Evolutionary conservation across 106 monocot species (phyloP).

Genomic region (Acorus gramineus): DNA sequence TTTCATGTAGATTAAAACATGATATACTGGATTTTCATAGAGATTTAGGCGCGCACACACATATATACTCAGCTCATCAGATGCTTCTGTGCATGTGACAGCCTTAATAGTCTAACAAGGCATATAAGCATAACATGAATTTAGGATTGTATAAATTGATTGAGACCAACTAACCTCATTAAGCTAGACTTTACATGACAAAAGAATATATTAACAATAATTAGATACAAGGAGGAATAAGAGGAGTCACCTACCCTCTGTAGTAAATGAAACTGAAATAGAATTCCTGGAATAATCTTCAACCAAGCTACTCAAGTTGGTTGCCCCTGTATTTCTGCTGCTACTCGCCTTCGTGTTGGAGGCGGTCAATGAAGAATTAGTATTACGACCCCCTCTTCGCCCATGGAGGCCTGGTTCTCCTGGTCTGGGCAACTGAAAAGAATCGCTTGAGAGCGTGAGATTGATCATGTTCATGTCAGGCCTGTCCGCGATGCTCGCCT

Average conservation of each 20-base stretch:
- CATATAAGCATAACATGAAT: no score
- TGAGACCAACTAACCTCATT: no score
- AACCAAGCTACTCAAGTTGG: background rate
- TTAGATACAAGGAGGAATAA: no score
- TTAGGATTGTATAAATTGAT: no score
- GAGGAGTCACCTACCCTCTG: slow-evolving; percentile 35
- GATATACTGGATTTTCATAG: no score
- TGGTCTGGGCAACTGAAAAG: slow-evolving; percentile 49
- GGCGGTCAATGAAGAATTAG: background rate
- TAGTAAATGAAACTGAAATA: slow-evolving; percentile 47
- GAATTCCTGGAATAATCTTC: slow-evolving; percentile 58
- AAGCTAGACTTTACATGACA: no score
- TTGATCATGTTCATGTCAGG: slow-evolving; percentile 51
- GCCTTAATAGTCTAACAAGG: no score
- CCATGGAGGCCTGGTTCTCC: slow-evolving; percentile 53
- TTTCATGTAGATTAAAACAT: no score
- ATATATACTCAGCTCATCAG: no score
- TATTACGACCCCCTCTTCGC: slow-evolving; percentile 24
- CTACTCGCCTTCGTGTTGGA: slow-evolving; percentile 10
- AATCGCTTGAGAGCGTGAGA: slow-evolving; percentile 52
- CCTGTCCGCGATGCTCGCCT: slow-evolving; percentile 36
- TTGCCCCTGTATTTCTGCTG: background rate
- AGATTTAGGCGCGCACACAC: no score
- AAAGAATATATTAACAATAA: no score
- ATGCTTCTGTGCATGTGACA: no score